Conservation (phyloP, 257 asterid genomes). For the Eucommia ulmoides region DNA sequence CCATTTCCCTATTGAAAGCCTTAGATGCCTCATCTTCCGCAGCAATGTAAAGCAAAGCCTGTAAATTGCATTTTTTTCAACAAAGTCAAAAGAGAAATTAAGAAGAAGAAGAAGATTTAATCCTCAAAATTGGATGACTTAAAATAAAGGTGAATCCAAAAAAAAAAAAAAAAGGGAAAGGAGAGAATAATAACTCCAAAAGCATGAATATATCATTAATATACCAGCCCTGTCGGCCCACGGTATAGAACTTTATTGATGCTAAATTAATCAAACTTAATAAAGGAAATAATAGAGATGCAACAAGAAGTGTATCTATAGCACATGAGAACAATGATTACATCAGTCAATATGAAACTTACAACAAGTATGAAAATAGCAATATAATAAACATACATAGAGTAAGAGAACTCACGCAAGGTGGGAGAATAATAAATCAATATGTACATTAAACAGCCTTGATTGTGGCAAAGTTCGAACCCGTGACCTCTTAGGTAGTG, state of each 20-base stretch:
- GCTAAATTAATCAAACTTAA: background rate
- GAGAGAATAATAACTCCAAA: background rate
- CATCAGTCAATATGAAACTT: background rate
- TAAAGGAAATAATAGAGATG: background rate
- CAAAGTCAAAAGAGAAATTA: too few relatives aligned
- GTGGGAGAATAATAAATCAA: too few relatives aligned
- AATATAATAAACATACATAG: too few relatives aligned
- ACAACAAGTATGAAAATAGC: background rate
- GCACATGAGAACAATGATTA: too few relatives aligned
- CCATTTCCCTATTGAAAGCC: conserved; percentile 61
- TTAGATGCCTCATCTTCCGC: conserved; percentile 79
- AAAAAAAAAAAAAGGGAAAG: background rate
- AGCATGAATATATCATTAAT: background rate
- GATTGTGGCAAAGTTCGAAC: too few relatives aligned
- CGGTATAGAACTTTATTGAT: background rate
- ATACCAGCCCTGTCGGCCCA: background rate
- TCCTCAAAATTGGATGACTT: too few relatives aligned
- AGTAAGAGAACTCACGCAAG: too few relatives aligned
- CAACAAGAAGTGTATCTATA: background rate
- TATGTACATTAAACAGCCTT: too few relatives aligned
- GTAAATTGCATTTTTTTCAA: conserved; percentile 2
- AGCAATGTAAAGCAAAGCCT: conserved; percentile 82
- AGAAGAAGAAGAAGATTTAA: too few relatives aligned
- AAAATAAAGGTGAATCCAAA: conserved; percentile 4
- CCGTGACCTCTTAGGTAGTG: too few relatives aligned